phyloP scores from a whole-genome alignment of 768 basidiomycete species.

The Naematelia encephala region DNA sequence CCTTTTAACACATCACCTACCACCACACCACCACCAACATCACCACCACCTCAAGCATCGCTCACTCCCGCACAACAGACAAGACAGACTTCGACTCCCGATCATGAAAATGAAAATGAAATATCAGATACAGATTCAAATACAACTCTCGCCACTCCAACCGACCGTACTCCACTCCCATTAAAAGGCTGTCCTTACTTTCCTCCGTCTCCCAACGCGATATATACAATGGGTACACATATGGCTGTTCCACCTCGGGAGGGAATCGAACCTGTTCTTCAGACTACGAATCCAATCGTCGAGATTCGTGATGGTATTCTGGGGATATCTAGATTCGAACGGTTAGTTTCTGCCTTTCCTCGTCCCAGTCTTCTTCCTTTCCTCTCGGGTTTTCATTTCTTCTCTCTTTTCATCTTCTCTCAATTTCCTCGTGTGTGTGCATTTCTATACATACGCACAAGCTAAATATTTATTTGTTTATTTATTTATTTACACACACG shows the following conservation, averaged over 20 bases:
- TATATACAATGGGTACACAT: slow-evolving; percentile 73
- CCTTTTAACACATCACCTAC: slow-evolving; percentile 32
- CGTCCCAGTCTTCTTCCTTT: background rate
- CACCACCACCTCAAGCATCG: background rate
- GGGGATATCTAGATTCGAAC: slow-evolving; percentile 61
- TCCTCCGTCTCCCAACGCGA: slow-evolving; percentile 1
- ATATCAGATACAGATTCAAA: background rate
- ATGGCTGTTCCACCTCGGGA: slow-evolving; percentile 50
- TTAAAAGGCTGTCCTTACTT: slow-evolving; percentile 23
- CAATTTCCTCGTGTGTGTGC: background rate
- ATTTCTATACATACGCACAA: background rate
- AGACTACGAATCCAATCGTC: slow-evolving; percentile 72
- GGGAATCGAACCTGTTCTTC: slow-evolving; percentile 55
- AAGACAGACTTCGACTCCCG: background rate
- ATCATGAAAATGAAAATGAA: background rate
- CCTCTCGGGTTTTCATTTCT: background rate
- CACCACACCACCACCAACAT: background rate
- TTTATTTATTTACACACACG: background rate
- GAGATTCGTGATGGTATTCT: slow-evolving; percentile 58
- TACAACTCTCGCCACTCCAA: background rate
- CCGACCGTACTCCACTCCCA: background rate
- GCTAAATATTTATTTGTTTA: no score
- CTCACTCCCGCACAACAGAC: background rate
- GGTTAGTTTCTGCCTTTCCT: slow-evolving; percentile 14
- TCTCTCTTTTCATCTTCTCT: background rate